Base-by-base conservation (phyloP, 305 asterid species). In the Fraxinus xanthoxyloides region DNA sequence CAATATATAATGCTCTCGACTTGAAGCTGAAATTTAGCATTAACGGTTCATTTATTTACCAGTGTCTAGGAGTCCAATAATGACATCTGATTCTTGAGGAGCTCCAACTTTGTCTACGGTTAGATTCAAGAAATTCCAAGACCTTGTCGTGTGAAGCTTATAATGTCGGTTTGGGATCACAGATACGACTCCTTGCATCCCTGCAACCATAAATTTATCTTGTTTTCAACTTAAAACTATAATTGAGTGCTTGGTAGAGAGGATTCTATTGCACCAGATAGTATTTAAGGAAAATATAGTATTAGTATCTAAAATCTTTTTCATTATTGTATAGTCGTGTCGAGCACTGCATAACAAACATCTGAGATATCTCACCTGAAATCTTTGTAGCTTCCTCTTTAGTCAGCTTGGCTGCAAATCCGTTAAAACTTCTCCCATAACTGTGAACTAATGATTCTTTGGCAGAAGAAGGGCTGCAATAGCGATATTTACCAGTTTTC, bases 71-170 rank as follows among this genome's bases (percentile, higher is more conserved):
- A 90, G 82, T 74, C 89, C 94, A 32, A 90, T 77, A 19, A 90
- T 83, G 46, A 90, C 86, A 46, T 90, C 87, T n/a, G 90, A 87
- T 85, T 88, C 87, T 8, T 70, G 83, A 21, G 89, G 79, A 77
- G 87, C 88, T 70, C 81, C 84, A 9, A 83, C 69, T 10, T 80
- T 83, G 76, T 82, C 46, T 35, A 30, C 19, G 24, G 88, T 82
- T 21, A 91, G 87, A 67, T 84, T 82, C 67, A 87, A 3, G 86
- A 91, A 91, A 61, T 91, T 89, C 95, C 95, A 91, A 23, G 95
- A 91, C 32, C 93, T 90, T 8, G 95, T 91, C 0, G 95, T 91
- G 6, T 88, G 92, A 15, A 89, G 87, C 17, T 90, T 79, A 77
- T 77, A 77, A 2, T 46, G 78, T 0, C 76, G 85, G 82, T 81